Evolutionary conservation across 176 grass and related monocot genomes (phyloP), one percentile per base, ranked within the genome.

Genomic region (Bolboschoenus planiculmis): DNA sequence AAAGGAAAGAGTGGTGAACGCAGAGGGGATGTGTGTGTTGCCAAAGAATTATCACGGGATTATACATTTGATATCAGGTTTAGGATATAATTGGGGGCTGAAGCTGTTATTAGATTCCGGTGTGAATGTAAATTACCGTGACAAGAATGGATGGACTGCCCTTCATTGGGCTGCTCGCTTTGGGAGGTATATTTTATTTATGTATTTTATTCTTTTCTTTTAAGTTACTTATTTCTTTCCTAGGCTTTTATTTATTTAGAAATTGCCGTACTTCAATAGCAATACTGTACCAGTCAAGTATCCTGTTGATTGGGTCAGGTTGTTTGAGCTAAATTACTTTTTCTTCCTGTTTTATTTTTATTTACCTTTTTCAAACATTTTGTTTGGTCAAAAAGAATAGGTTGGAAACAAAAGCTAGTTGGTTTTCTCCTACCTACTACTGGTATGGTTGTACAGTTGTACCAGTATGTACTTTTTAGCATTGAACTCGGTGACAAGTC

Each of bases 121-220:
- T 26, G 84, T 99, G 26, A 81, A 78, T 87, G 66, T 99, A 91
- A 99, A 99, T 68, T 95, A 81, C 77, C 92, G 96, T 53, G 96
- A 99, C 89, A 51, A 86, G 85, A 87, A 91, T 88, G 92, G 96
- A 80, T 95, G 92, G 92, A 93, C 91, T 63, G 92, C 91, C 67
- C 89, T 99, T 61, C 96, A 99, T 85, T 99, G 96, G 96, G 93
- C 93, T 83, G 89, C 93, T 83, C 80, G 76, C 83, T 99, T 95
- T 51, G 91, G 93, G 44, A 95, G 93, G 96, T 99, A 93, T 51
- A 24, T 66, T 55, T 63, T 48, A 84, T 30, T 68, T 14, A 77
- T 46, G 23, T 50, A 63, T 65, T 20, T 65, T n/a, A 34, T 3
- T 78, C 11, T 55, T 55, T 30, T 55, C 9, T 21, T 77, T 77